Evolutionary conservation across 106 monocot genomes (phyloP), one percentile per base, ranked within the genome.

Genomic region (Hemerocallis citrina): DNA sequence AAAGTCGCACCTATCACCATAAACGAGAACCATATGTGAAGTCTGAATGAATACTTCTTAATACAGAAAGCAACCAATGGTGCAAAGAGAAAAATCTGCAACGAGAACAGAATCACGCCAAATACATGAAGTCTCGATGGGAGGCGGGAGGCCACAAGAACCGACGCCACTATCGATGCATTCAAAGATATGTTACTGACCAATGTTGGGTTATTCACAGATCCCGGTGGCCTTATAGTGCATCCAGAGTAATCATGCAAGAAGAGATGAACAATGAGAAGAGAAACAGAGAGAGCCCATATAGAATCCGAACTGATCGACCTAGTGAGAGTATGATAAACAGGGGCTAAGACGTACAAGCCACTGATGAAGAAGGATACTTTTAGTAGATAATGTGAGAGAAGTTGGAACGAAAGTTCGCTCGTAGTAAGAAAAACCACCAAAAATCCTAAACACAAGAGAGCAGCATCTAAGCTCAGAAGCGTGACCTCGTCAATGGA

Each of bases 261-360:
- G 72, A 99, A 99, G 19, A 99, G 88, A 68, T 99, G 98, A 44
- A 92, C 37, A 3, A 85, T 39, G 12, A 99, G 37, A 49, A 99
- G 85, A 4, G 80, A 85, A 16, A 75, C 75, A 0, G 85, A 80
- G 17, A 99, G 75, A 42, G 80, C 85, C 77, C 79, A 85, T 67
- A 99, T 92, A 4, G 98, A 88, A 65, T 99, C 98, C 14, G 92
- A 85, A 57, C 87, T 92, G 42, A 99, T 99, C 2, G 92, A 92
- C 63, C 92, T 74, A 0, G 98, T 92, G 28, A 92, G 82, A 16
- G 92, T 99, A 32, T 85, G 77, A 59, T 88, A 92, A 1, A 99
- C 54, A 7, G 88, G 98, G 13, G 98, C 87, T 61, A 92, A 64
- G 63, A 82, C 59, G 54, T 82, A 99, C 44, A 92, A 61, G 7